Evolutionary conservation across 2,329 filamentous ascomycete species (phyloP).

Genomic region (Pestalotiopsis sp.): DNA sequence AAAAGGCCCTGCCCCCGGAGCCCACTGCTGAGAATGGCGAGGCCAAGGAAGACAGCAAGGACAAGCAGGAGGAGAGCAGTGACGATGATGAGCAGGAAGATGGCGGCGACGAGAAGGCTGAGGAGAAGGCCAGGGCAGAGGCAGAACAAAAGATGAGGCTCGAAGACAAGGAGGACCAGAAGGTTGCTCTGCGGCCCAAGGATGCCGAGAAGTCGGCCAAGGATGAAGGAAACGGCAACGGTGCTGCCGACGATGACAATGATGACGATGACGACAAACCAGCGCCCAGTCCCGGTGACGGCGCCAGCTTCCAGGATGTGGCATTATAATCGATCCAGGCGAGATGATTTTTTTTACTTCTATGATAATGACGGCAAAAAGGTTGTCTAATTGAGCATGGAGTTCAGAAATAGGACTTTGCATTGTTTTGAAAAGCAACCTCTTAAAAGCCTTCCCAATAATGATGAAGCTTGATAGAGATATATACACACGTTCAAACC

Average conservation of each 20-base stretch:
- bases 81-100: constrained; percentile 18
- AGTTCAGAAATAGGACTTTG: constrained; percentile 1
- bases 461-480: not conserved
- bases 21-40: constrained; percentile 24
- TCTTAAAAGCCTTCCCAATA: not conserved
- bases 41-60: constrained; percentile 8
- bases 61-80: constrained; percentile 16
- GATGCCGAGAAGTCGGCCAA: constrained; percentile 56
- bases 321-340: constrained; percentile 46
- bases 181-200: constrained; percentile 51
- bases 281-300: constrained; percentile 53
- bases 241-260: constrained; percentile 34
- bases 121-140: constrained; percentile 28
- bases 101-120: constrained; percentile 27
- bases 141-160: constrained; percentile 61
- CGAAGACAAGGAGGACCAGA: constrained; percentile 58
- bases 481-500: not conserved
- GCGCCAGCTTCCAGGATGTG: constrained; percentile 66
- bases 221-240: constrained; percentile 37
- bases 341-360: not conserved
- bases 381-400: not conserved
- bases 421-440: not conserved
- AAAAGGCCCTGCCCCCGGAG: constrained; percentile 32
- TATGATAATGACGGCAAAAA: constrained; percentile 1
- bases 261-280: constrained; percentile 41